Evolutionary conservation across 805 yeast species (phyloP).

Genomic region (Blastobotrys robertii): DNA sequence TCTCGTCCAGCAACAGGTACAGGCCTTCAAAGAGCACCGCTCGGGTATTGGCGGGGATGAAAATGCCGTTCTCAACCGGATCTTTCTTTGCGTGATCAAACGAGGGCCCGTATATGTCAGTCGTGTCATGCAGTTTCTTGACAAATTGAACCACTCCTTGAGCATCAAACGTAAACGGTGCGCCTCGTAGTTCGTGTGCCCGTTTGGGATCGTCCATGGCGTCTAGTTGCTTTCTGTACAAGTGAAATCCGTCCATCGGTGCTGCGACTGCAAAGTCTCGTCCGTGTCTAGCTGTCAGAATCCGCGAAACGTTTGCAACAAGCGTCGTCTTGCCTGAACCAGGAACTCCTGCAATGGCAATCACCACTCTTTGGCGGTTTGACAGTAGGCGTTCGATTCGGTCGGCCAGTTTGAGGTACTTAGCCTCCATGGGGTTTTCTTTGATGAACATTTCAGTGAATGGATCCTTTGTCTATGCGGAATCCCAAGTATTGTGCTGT

Average conservation of each 20-base stretch:
- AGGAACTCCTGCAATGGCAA: constrained; percentile 67
- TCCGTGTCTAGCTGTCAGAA: constrained; percentile 26
- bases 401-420: no score
- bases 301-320: constrained; percentile 37
- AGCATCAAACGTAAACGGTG: constrained; percentile 79
- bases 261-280: constrained; percentile 24
- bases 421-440: no score
- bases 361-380: constrained; percentile 33
- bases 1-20: constrained; percentile 50
- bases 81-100: constrained; percentile 64
- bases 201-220: constrained; percentile 42
- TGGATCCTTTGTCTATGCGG: no score
- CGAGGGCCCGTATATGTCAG: constrained; percentile 39
- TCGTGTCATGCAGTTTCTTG: constrained; percentile 10
- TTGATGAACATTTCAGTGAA: no score
- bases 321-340: constrained; percentile 80
- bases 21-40: constrained; percentile 69
- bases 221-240: constrained; percentile 41
- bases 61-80: constrained; percentile 49
- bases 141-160: constrained; percentile 32
- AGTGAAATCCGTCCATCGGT: constrained; percentile 74
- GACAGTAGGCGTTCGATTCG: neutral
- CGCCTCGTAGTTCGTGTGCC: constrained; percentile 65
- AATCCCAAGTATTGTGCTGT: no score
- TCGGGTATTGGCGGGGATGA: constrained; percentile 36